These are phyloP conservation scores for Russula griseocarnosa DNA, from an alignment of 768 basidiomycete genomes.

Conservation along the genomic window DNA sequence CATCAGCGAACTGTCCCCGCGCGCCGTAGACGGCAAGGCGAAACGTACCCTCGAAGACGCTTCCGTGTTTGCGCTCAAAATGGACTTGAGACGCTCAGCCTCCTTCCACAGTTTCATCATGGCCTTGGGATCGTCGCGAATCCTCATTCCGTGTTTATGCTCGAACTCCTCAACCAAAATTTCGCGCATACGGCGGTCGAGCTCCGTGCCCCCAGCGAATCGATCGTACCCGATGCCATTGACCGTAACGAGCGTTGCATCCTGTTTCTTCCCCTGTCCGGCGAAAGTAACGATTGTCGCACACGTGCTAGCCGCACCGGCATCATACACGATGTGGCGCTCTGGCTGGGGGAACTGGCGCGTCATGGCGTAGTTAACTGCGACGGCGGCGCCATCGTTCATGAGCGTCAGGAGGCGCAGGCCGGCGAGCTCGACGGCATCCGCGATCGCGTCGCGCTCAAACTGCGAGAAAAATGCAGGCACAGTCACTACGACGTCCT, in stretches of 20 bases:
- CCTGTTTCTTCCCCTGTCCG: constrained; percentile 42
- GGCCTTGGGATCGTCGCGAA: constrained; percentile 70
- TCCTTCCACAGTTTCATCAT: constrained; percentile 96
- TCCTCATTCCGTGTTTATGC: constrained; percentile 60
- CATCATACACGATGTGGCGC: constrained; percentile 90
- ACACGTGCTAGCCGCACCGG: constrained; percentile 77
- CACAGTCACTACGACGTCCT: constrained; percentile 84
- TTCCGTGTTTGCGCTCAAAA: constrained; percentile 90
- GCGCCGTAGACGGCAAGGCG: background rate
- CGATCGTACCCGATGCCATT: constrained; percentile 82
- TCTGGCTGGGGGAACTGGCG: constrained; percentile 76
- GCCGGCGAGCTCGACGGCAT: constrained; percentile 90
- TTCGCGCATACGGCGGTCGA: constrained; percentile 80
- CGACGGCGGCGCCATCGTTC: constrained; percentile 93
- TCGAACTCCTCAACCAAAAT: constrained; percentile 75
- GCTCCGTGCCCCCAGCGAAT: constrained; percentile 70
- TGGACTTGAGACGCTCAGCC: constrained; percentile 82
- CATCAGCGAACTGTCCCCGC: background rate
- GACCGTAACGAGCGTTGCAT: constrained; percentile 68
- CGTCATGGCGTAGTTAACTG: constrained; percentile 97
- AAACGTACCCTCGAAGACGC: constrained; percentile 60
- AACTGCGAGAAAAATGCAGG: constrained; percentile 87
- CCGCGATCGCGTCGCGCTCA: constrained; percentile 86
- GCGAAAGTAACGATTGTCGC: constrained; percentile 75
- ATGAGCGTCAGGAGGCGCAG: constrained; percentile 78